Evolutionary conservation across 1,284 basidiomycete species (phyloP).

Genomic region (Grifola frondosa): DNA sequence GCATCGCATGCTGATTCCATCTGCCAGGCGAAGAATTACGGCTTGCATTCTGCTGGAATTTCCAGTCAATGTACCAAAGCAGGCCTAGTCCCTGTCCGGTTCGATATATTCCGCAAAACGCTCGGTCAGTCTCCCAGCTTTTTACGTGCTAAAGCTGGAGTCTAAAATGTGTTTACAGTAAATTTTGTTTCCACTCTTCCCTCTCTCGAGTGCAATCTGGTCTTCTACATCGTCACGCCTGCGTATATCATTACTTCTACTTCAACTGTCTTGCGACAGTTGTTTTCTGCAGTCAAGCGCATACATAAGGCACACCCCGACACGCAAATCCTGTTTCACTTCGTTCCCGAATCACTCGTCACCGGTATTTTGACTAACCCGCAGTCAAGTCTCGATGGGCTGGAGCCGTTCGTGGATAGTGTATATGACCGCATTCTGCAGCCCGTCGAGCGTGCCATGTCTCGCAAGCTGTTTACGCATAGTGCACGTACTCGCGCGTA

Average conservation of each 20-base stretch:
- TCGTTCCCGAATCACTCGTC: constrained; percentile 65
- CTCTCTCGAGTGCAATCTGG: constrained; percentile 39
- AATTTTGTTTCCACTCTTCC: constrained; percentile 51
- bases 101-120: constrained; percentile 65
- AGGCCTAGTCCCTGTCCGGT: constrained; percentile 60
- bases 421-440: constrained; percentile 70
- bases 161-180: constrained; percentile 11
- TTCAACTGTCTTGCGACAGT: constrained; percentile 62
- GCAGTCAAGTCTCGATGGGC: constrained; percentile 36
- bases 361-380: constrained; percentile 42
- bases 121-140: constrained; percentile 46
- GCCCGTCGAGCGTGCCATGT: constrained; percentile 58
- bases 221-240: constrained; percentile 71
- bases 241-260: constrained; percentile 54
- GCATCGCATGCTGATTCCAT: constrained; percentile 3
- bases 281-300: constrained; percentile 59
- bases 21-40: constrained; percentile 58
- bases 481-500: constrained; percentile 40
- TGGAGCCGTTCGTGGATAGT: constrained; percentile 53
- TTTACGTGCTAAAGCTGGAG: not conserved
- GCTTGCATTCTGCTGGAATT: constrained; percentile 52
- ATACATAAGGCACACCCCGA: constrained; percentile 46
- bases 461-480: constrained; percentile 47
- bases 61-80: constrained; percentile 44
- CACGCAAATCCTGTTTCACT: constrained; percentile 56